phyloP scores from a whole-genome alignment of 208 protist species.

The Trypanosoma lewisi region DNA sequence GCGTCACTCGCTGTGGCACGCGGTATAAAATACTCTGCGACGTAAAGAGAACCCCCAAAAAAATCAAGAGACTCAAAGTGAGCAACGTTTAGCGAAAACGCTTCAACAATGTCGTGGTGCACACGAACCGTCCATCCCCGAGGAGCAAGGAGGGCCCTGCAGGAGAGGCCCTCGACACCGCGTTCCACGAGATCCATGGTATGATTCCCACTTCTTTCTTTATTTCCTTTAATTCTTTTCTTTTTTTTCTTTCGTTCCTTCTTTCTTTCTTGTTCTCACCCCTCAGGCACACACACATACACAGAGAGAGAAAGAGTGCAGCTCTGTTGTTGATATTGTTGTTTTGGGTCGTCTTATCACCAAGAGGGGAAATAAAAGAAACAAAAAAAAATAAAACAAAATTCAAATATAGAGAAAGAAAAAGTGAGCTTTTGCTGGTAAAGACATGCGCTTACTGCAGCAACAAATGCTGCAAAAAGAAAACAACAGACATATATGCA shows the following conservation, averaged over 20 bases:
- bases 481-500: not conserved
- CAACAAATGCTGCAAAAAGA: not conserved
- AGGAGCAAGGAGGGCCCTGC: constrained; percentile 49
- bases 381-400: constrained; percentile 5
- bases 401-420: not conserved
- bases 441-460: too few relatives aligned
- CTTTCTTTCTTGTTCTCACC: not conserved
- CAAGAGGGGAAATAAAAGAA: not conserved
- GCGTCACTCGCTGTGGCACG: not conserved
- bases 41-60: constrained; percentile 32
- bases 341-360: too few relatives aligned
- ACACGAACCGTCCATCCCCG: constrained; percentile 52
- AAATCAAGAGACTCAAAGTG: constrained; percentile 42
- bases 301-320: too few relatives aligned
- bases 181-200: constrained; percentile 42
- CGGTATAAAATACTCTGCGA: constrained; percentile 61
- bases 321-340: too few relatives aligned
- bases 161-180: constrained; percentile 42
- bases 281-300: not conserved
- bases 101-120: constrained; percentile 38
- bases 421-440: not conserved
- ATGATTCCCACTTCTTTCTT: not conserved
- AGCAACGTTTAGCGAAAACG: constrained; percentile 39
- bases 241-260: not conserved
- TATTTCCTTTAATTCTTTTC: constrained; percentile 2